A percentile compares a stretch with the other conserved stretches of the same genome.
Conservation (phyloP, 345 rosid species). For the Kernera saxatilis region DNA sequence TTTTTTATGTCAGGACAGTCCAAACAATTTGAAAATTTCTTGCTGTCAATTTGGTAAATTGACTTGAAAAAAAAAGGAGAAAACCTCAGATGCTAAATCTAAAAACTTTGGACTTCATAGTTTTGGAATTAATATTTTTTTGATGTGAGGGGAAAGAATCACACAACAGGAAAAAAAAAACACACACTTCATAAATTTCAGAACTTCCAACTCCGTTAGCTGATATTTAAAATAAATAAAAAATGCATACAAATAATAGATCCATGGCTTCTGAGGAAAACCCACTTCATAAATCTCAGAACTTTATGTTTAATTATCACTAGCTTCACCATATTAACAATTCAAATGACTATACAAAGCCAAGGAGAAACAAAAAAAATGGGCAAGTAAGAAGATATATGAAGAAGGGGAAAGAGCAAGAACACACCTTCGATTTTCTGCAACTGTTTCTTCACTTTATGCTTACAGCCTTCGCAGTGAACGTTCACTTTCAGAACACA, state of each 20-base stretch:
- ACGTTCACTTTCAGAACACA: slow-evolving; percentile 82
- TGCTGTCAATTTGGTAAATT: not conserved
- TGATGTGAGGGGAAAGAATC: not conserved
- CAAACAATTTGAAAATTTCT: not conserved
- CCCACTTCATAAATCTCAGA: not conserved
- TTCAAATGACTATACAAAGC: not conserved
- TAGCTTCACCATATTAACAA: not conserved
- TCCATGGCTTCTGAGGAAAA: not conserved
- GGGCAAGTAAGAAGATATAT: not conserved
- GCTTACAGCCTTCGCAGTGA: slow-evolving; percentile 92
- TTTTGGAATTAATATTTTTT: not conserved
- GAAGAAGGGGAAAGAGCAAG: not conserved
- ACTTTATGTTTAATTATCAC: not conserved
- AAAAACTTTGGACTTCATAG: not conserved
- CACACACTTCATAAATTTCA: not conserved
- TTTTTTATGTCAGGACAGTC: not conserved
- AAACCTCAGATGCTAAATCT: not conserved
- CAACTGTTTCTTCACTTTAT: slow-evolving; percentile 68
- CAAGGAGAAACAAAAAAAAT: not conserved
- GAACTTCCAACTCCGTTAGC: too few species aligned
- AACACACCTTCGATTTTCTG: slow-evolving; percentile 74
- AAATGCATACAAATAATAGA: too few species aligned
- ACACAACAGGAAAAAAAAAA: not conserved
- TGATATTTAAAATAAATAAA: too few species aligned
- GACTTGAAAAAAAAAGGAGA: not conserved